phyloP scores from a whole-genome alignment of 768 basidiomycete genomes.

The Auricularia heimuer region DNA sequence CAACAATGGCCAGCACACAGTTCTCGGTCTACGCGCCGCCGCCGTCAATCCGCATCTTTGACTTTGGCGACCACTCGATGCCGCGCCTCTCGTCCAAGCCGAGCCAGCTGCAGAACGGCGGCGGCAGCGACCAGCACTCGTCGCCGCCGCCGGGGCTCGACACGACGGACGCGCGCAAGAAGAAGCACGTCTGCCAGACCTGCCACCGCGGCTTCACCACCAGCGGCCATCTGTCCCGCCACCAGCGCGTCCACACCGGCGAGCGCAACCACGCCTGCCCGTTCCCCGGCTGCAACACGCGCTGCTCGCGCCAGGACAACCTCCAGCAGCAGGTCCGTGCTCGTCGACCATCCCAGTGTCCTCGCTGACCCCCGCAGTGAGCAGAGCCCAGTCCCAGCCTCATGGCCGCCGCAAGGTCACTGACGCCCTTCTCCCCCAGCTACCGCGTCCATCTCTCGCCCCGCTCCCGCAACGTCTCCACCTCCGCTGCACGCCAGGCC shows the following conservation, averaged over 20 bases:
- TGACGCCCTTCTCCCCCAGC: neutral
- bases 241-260: constrained; percentile 84
- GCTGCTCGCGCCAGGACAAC: constrained; percentile 86
- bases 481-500: neutral
- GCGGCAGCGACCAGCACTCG: neutral
- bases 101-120: neutral
- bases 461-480: neutral
- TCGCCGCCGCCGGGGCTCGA: neutral
- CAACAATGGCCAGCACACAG: neutral
- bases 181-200: constrained; percentile 1
- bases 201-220: constrained; percentile 54
- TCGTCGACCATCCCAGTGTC: neutral
- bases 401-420: neutral
- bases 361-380: neutral
- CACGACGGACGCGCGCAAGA: neutral
- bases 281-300: constrained; percentile 89
- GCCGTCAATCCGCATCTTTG: neutral
- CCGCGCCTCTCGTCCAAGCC: neutral
- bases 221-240: constrained; percentile 79
- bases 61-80: neutral
- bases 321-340: constrained; percentile 44
- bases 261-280: constrained; percentile 90
- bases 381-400: no score
- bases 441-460: neutral
- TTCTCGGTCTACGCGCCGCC: neutral